These are phyloP conservation scores for Colletotrichum trifolii DNA, from an alignment of 2,329 filamentous ascomycete genomes.

Conservation along the genomic window DNA sequence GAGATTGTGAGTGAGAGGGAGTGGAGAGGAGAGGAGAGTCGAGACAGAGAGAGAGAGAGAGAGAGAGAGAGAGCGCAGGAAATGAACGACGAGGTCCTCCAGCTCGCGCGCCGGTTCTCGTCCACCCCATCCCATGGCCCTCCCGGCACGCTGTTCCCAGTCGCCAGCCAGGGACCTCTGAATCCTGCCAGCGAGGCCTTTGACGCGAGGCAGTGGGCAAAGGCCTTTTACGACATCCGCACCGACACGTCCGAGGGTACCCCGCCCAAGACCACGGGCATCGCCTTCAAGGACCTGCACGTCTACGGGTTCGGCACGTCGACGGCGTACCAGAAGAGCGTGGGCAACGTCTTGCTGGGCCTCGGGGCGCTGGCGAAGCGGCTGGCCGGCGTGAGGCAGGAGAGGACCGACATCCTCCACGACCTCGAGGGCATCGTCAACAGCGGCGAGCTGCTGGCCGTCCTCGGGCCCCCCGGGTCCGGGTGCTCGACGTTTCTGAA, in stretches of 20 bases:
- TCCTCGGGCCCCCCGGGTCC: slow-evolving; percentile 63
- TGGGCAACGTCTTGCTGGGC: slow-evolving; percentile 49
- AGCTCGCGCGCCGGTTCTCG: slow-evolving; percentile 44
- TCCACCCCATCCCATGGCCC: slow-evolving; percentile 38
- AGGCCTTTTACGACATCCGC: slow-evolving; percentile 46
- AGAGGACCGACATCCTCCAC: slow-evolving; percentile 61
- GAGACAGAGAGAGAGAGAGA: background rate
- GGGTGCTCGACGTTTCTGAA: slow-evolving; percentile 78
- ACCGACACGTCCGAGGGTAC: slow-evolving; percentile 42
- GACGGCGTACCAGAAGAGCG: slow-evolving; percentile 55
- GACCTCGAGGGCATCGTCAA: slow-evolving; percentile 64
- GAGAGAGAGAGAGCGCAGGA: background rate
- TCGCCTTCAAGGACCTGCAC: slow-evolving; percentile 55
- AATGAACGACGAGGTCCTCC: slow-evolving; percentile 38
- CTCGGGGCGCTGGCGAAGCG: slow-evolving; percentile 43
- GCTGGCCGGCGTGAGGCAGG: slow-evolving; percentile 40
- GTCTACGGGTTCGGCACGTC: slow-evolving; percentile 55
- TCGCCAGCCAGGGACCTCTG: slow-evolving; percentile 42
- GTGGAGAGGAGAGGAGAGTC: slow-evolving; percentile 15
- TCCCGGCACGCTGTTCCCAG: slow-evolving; percentile 43
- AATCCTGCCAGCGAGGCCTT: slow-evolving; percentile 54
- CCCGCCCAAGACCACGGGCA: slow-evolving; percentile 46
- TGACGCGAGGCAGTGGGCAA: slow-evolving; percentile 56
- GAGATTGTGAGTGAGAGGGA: background rate
- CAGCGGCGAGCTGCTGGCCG: slow-evolving; percentile 66